phyloP scores from a whole-genome alignment of 1,284 basidiomycete species.

The Ustilago trichophora region DNA sequence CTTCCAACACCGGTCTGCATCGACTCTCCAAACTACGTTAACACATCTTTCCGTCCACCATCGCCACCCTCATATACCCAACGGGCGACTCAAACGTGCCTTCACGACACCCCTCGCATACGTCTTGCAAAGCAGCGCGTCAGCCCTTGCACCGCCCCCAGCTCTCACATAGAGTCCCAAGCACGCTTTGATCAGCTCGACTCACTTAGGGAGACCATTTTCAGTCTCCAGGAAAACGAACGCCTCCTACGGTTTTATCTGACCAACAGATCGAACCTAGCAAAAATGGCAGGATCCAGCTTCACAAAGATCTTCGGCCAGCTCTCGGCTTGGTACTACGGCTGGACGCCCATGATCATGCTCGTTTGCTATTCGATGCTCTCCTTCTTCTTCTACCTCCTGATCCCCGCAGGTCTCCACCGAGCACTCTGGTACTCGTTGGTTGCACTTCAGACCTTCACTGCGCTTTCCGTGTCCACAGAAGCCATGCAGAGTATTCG shows the following conservation, averaged over 20 bases:
- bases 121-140: too few relatives aligned
- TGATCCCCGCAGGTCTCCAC: conserved; percentile 46
- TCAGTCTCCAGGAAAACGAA: too few relatives aligned
- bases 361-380: conserved; percentile 43
- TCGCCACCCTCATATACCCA: not conserved
- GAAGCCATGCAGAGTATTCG: conserved; percentile 55
- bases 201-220: too few relatives aligned
- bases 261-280: too few relatives aligned
- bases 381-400: conserved; percentile 53
- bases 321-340: conserved; percentile 38
- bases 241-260: too few relatives aligned
- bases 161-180: too few relatives aligned
- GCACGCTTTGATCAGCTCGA: too few relatives aligned
- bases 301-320: conserved; percentile 15
- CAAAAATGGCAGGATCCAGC: conserved; percentile 17
- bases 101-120: not conserved
- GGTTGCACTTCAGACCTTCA: conserved; percentile 52
- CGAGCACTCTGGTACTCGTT: conserved; percentile 50
- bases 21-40: not conserved
- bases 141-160: too few relatives aligned
- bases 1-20: not conserved
- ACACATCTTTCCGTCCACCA: not conserved
- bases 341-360: conserved; percentile 58
- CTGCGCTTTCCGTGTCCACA: conserved; percentile 49
- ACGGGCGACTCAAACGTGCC: not conserved